Evolutionary conservation across 345 rosid species (phyloP).

Genomic region (Dimocarpus longan): DNA sequence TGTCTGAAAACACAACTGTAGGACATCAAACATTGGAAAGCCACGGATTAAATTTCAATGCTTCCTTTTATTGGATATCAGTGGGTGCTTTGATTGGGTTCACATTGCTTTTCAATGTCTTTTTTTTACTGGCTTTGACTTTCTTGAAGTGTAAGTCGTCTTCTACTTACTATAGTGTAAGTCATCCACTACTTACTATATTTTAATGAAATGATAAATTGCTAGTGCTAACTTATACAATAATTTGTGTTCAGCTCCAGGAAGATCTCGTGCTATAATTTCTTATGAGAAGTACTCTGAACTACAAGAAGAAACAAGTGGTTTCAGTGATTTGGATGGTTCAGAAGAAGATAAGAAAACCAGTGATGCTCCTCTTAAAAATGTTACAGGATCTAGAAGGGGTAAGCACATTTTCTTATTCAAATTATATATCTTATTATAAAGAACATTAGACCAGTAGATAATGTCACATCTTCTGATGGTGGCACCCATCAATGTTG

Average conservation of each 20-base stretch:
- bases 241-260: background rate
- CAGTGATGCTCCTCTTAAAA: background rate
- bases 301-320: background rate
- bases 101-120: slow-evolving; percentile 39
- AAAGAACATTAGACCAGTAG: background rate
- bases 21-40: background rate
- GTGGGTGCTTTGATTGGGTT: slow-evolving; percentile 42
- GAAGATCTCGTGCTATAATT: slow-evolving; percentile 3
- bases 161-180: slow-evolving; percentile 23
- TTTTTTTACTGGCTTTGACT: slow-evolving; percentile 39
- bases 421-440: too few species aligned
- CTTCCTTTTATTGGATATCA: slow-evolving; percentile 20
- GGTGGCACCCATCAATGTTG: background rate
- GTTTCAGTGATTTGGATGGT: background rate
- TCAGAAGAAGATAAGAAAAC: background rate
- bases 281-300: background rate
- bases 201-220: too few species aligned
- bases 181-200: slow-evolving; percentile 13
- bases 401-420: slow-evolving; percentile 16
- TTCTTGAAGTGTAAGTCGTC: slow-evolving; percentile 39
- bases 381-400: background rate
- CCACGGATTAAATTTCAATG: slow-evolving; percentile 10
- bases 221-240: background rate
- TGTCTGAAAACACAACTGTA: slow-evolving; percentile 1
- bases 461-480: background rate